Evolutionary conservation across 495 filamentous ascomycete species (phyloP), one percentile per base, ranked within the genome.

Genomic region (Sabuloglossum arenarium): DNA sequence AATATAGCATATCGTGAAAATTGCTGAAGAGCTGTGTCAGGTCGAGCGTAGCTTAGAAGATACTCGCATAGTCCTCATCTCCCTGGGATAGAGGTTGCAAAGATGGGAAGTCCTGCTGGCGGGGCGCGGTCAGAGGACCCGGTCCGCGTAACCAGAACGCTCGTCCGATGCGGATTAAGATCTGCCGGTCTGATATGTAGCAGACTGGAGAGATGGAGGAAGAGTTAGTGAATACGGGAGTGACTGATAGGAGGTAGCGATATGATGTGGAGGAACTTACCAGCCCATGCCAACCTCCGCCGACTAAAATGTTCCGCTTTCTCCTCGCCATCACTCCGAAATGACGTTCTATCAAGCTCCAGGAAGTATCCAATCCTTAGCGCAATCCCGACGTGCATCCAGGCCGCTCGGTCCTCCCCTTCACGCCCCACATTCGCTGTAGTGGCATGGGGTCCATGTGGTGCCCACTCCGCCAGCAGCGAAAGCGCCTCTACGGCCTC

Each of bases 311-410:
- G 72, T 8, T 16, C 34, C 5, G 75, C 71, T 24, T 75, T 71
- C 10, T 70, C 66, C 16, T 70, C 69, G 16, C 67, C 58, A 58
- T 71, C 65, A 56, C 70, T 65, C 54, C 72, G 70, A 68, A 83
- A 72, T 46, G 75, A 71, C 45, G 79, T 73, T 55, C 73, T 67
- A 59, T 83, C 79, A 29, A 81, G 61, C 12, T 72, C 79, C 6
- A 80, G 70, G 57, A 79, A 81, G 60, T 81, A 81, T 0, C 75
- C 79, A n/a, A 79, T 75, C 39, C 79, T 71, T 11, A 83, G 60
- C 1, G 79, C 79, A 5, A 77, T 71, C 5, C 79, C 79, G 11
- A 81, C 76, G 62, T 81, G 79, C 79, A 81, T 81, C 79, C 79
- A 83, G 3, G 77, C 76, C 31, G 78, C 77, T 43, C 78, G 71